Base-by-base conservation (phyloP, 495 filamentous ascomycete genomes). In the Penicillium robsamsonii region DNA sequence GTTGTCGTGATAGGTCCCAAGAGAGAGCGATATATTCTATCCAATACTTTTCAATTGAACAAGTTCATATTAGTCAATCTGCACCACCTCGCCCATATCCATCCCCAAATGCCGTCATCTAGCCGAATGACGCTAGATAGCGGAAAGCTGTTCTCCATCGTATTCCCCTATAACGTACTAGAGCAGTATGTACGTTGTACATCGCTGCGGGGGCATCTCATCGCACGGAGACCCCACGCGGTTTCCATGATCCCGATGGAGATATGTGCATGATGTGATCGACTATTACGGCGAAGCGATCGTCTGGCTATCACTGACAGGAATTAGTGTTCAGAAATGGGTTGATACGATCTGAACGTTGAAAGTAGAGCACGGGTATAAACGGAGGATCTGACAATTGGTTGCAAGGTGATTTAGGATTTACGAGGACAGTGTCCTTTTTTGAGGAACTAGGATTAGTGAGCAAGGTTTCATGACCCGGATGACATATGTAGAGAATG, bases 201-300 rank as follows among this genome's bases (percentile, higher is more conserved):
- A 42, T 31, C 46, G 35, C 33, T 50, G 31, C 47, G 47, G 56
- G 47, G 54, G 60, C 4, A 54, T 49, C 46, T 46, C 59, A 57
- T 61, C 52, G 35, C 47, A 53, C 53, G 45, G 53, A 49, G 53
- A 58, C 57, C 41, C 57, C 61, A 60, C 54, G 53, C 51, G 42
- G 57, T 55, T 48, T 47, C 49, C 53, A 42, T 33, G 44, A 58
- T 11, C 62, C 62, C 62, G 45, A 64, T 61, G 31, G 47, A 56
- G 62, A 58, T 55, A 42, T 53, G 55, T 61, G 58, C 58, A 64
- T 57, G 53, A 50, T 55, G 25, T 48, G 44, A 31, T 35, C 22
- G 47, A 20, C 49, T 35, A 18, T 49, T 58, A 55, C 33, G 42
- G 38, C 22, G 37, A 9, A 46, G 51, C 10, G 55, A 64, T 64